Evolutionary conservation across 139 green algal species (phyloP).

Genomic region (Trebouxia sp.): DNA sequence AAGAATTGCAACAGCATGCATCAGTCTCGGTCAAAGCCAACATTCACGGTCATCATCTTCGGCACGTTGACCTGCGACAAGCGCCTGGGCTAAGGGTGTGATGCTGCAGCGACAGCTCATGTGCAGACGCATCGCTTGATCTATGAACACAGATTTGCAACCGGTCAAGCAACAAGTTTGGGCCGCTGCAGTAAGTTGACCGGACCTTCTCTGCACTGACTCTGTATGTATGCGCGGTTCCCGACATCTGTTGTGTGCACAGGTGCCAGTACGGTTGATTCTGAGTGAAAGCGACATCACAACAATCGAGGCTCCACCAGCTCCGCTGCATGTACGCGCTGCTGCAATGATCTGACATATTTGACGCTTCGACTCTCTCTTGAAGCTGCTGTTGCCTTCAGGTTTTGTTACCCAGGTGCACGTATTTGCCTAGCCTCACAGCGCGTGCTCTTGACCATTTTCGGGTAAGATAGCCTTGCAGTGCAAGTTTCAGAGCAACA

Average conservation of each 20-base stretch:
- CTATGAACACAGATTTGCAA: neutral
- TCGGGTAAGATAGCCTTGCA: neutral
- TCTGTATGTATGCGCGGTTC: no score
- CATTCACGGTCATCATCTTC: no score
- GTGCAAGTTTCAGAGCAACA: neutral
- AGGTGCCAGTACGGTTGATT: neutral
- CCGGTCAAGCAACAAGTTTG: neutral
- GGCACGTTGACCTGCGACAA: no score
- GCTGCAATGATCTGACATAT: no score
- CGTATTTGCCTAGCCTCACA: neutral
- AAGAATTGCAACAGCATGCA: no score
- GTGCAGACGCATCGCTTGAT: neutral
- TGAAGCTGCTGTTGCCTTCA: neutral
- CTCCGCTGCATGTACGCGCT: neutral
- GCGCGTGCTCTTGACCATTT: conserved; percentile 13
- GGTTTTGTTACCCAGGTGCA: neutral
- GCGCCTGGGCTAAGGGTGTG: no score
- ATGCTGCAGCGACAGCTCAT: no score
- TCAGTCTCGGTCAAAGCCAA: no score
- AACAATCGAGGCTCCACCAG: neutral
- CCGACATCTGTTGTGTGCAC: neutral
- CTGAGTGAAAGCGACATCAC: conserved; percentile 10
- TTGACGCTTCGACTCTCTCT: no score
- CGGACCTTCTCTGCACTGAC: neutral
- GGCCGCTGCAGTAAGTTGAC: neutral